Evolutionary conservation across 2,329 filamentous ascomycete genomes (phyloP).

Genomic region (Colletotrichum sublineola): DNA sequence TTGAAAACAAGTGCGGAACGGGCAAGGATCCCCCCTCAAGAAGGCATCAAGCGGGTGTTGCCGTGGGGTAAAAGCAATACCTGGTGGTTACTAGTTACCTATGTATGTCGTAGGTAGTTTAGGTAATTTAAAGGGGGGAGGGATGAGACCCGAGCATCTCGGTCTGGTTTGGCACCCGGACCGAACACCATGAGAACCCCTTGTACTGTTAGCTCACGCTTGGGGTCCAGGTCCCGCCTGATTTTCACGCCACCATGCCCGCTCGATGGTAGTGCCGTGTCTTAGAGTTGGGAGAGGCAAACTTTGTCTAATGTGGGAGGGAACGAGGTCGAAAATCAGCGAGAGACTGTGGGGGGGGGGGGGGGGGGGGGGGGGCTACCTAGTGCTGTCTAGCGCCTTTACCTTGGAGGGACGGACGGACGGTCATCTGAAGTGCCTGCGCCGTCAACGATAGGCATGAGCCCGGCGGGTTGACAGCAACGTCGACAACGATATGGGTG

Average conservation of each 20-base stretch:
- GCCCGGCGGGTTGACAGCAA: no score
- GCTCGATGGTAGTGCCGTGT: conserved; percentile 15
- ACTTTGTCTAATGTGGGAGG: conserved; percentile 34
- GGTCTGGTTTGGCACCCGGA: not conserved
- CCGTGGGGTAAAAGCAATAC: conserved; percentile 15
- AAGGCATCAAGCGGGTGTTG: conserved; percentile 4
- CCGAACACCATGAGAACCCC: not conserved
- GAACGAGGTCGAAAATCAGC: not conserved
- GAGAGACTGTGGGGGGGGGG: not conserved
- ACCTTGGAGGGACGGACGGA: not conserved
- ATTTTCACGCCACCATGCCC: conserved; percentile 21
- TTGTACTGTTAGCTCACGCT: not conserved
- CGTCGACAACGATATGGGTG: no score
- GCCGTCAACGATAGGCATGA: not conserved
- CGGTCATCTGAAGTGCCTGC: conserved; percentile 33
- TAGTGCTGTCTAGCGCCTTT: conserved; percentile 8
- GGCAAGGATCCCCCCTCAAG: conserved; percentile 1
- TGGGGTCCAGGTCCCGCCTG: conserved; percentile 8
- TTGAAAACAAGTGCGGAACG: not conserved
- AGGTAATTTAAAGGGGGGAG: not conserved
- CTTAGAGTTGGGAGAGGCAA: not conserved
- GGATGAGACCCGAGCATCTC: not conserved
- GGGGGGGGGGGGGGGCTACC: conserved; percentile 1
- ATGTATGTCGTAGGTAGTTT: no score
- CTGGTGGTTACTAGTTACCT: not conserved